Evolutionary conservation across 2,329 filamentous ascomycete species (phyloP).

Genomic region (Juglanconis sp.): DNA sequence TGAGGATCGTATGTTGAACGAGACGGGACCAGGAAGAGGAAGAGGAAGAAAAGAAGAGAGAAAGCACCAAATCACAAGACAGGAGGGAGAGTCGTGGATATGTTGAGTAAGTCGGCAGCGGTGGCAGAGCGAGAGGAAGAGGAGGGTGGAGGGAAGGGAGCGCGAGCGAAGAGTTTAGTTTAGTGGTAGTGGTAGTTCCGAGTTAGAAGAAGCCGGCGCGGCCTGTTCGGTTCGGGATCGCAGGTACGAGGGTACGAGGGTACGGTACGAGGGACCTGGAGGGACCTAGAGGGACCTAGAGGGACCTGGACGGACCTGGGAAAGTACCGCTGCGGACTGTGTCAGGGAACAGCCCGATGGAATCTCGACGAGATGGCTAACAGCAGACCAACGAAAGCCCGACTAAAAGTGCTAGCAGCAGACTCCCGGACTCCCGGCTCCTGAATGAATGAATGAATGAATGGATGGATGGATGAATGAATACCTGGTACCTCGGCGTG

Average conservation of each 20-base stretch:
- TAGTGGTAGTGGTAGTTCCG: background rate
- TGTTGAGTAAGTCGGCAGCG: background rate
- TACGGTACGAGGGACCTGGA: too few species aligned
- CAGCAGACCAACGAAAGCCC: background rate
- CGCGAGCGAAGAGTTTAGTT: slow-evolving; percentile 1
- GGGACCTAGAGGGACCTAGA: too few species aligned
- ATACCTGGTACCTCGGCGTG: too few species aligned
- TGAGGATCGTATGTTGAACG: background rate
- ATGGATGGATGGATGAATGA: too few species aligned
- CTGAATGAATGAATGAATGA: too few species aligned
- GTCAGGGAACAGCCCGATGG: background rate
- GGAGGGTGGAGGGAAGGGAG: slow-evolving; percentile 2
- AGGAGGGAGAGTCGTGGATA: slow-evolving; percentile 8
- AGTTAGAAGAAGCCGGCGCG: slow-evolving; percentile 3
- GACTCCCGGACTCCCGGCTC: background rate
- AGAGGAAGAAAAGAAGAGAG: slow-evolving; percentile 5
- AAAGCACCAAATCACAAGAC: slow-evolving; percentile 12
- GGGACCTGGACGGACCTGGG: too few species aligned
- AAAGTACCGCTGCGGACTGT: background rate
- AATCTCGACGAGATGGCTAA: background rate
- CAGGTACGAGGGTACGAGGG: background rate
- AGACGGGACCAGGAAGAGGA: slow-evolving; percentile 6
- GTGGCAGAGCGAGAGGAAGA: background rate
- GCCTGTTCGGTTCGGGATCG: background rate
- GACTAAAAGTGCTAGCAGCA: background rate